Evolutionary conservation across 2,329 filamentous ascomycete genomes (phyloP).

Genomic region (Fusarium guadeloupense): DNA sequence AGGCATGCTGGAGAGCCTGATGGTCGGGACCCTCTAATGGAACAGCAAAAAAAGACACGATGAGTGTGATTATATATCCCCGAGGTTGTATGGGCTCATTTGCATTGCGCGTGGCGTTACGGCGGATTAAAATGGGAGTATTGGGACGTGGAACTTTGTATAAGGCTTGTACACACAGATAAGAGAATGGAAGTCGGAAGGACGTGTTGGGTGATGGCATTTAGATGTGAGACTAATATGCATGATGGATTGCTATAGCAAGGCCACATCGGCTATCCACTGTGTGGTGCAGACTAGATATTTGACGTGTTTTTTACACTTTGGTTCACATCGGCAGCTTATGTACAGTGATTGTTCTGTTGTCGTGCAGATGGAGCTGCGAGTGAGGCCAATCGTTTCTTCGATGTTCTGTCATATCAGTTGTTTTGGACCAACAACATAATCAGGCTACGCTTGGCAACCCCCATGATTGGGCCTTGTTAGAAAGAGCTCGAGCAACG

Average conservation of each 20-base stretch:
- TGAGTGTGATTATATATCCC: constrained; percentile 34
- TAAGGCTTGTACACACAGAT: constrained; percentile 25
- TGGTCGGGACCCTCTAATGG: constrained; percentile 49
- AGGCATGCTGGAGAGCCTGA: constrained; percentile 84
- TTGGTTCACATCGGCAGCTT: not conserved
- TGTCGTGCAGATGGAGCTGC: not conserved
- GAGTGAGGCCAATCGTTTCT: not conserved
- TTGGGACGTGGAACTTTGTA: constrained; percentile 34
- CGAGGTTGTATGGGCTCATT: constrained; percentile 36
- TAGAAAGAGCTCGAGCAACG: no score
- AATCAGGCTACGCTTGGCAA: not conserved
- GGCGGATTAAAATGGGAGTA: constrained; percentile 42
- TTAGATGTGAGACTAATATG: not conserved
- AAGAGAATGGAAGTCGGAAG: not conserved
- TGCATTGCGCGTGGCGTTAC: constrained; percentile 43
- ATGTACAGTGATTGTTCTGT: not conserved
- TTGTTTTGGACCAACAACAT: not conserved
- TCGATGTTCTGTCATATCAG: not conserved
- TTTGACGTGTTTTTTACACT: constrained; percentile 14
- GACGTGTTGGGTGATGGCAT: not conserved
- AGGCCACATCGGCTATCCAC: not conserved
- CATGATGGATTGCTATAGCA: not conserved
- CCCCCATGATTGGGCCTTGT: not conserved
- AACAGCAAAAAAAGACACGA: constrained; percentile 11
- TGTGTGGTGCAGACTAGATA: constrained; percentile 9